Conservation (phyloP, 78 protist species). For the Tieghemostelium lacteum region DNA sequence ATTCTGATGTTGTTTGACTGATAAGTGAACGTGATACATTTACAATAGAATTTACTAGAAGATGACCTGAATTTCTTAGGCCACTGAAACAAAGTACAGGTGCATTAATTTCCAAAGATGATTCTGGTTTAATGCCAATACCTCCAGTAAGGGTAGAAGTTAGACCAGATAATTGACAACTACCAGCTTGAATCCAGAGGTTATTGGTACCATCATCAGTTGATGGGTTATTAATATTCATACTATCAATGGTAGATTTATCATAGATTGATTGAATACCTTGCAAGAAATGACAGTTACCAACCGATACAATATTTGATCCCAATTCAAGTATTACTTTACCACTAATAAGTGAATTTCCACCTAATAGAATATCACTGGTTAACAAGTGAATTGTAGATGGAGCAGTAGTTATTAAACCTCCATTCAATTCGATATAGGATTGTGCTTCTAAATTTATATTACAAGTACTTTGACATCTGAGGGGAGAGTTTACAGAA, state of each 20-base stretch:
- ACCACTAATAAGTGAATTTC: not conserved
- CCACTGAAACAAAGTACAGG: not conserved
- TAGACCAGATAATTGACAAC: not conserved
- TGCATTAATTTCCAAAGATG: not conserved
- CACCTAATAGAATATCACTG: not conserved
- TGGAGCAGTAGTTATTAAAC: not conserved
- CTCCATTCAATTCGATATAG: not conserved
- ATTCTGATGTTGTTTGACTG: not conserved
- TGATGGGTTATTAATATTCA: no score
- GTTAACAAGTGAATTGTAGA: not conserved
- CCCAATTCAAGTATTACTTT: not conserved
- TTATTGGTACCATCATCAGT: not conserved
- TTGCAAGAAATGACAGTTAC: not conserved
- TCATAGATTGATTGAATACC: not conserved
- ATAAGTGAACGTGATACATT: not conserved
- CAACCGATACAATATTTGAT: not conserved
- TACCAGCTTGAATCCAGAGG: constrained; percentile 2
- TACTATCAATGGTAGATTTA: no score
- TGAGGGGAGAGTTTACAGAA: not conserved
- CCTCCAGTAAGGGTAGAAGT: not conserved
- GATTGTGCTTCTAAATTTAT: not conserved
- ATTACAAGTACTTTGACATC: not conserved
- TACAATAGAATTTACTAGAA: not conserved
- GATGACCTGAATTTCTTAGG: constrained; percentile 5
- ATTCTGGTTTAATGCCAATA: not conserved